Conservation (phyloP, 345 rosid genomes). For the Lepidium didymum region DNA sequence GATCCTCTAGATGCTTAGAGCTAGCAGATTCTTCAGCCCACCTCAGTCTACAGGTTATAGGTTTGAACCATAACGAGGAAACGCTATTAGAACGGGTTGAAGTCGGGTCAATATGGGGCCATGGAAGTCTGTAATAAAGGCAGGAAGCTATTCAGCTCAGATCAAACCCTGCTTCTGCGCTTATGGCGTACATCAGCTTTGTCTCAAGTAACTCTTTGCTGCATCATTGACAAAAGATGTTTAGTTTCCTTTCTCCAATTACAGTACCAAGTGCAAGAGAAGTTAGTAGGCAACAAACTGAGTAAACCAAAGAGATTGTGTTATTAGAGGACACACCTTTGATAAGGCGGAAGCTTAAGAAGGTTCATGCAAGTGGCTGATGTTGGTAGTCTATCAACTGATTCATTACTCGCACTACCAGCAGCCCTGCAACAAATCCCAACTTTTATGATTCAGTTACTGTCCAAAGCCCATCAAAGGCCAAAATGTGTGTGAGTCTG, state of each 20-base stretch:
- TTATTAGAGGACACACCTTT: constrained; percentile 54
- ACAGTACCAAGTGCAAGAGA: neutral
- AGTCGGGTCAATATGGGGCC: neutral
- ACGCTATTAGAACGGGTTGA: neutral
- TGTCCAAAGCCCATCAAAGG: neutral
- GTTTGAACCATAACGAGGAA: neutral
- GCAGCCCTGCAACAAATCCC: constrained; percentile 15
- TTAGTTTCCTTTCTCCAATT: constrained; percentile 1
- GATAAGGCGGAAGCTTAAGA: constrained; percentile 96
- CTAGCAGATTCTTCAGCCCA: neutral
- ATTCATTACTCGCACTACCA: constrained; percentile 36
- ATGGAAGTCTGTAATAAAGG: neutral
- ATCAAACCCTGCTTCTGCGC: constrained; percentile 98
- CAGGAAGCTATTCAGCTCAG: constrained; percentile 52
- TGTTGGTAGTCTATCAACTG: constrained; percentile 86
- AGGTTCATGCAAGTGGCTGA: constrained; percentile 99
- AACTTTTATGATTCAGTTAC: neutral
- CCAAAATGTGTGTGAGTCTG: neutral
- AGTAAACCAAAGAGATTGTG: neutral
- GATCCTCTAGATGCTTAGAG: neutral
- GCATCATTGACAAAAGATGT: constrained; percentile 26
- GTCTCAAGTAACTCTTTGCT: constrained; percentile 90
- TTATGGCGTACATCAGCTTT: constrained; percentile 84
- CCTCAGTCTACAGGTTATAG: neutral
- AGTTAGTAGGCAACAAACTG: neutral